Evolutionary conservation across 1,284 basidiomycete genomes (phyloP), one percentile per base, ranked within the genome.

Genomic region (Irpex lacteus): DNA sequence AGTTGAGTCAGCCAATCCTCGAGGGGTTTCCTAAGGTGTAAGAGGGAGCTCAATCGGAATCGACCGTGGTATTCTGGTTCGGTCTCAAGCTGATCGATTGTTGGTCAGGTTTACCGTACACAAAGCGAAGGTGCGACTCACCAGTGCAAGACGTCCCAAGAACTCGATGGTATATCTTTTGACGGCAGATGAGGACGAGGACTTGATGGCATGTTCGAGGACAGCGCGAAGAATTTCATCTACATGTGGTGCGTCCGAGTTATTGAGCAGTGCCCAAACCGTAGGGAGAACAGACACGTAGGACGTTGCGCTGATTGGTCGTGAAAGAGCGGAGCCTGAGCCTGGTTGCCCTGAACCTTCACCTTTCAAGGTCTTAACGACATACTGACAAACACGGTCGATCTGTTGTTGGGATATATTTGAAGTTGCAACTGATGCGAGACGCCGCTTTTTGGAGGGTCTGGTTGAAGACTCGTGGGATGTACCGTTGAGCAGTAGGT

Each of bases 231-330:
- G 75, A 63, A 85, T 79, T 60, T 78, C 77, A 66, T 67, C 71
- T 60, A 77, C 73, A 64, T 67, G 57, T n/a, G 74, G 68, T 67
- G 61, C 68, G 55, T 57, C 67, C 61, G 38, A 67, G 62, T 78
- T 82, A 70, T 85, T 88, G 60, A 96, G 73, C 55, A 98, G 78
- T 32, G 89, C 85, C 93, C 94, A 97, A 54, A 97, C 82, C 1
- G 94, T 91, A 1, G 95, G 94, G 19, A 95, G 78, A 36, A 96
- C 80, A 1, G 88, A 82, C 2, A 76, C 71, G 76, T 95, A 97
- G 11, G 87, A 81, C n/a, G 81, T 72, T 0, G 86, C 76, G 9
- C 85, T 82, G 59, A 96, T 77, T 0, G 75, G 64, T 13, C 80
- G 85, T 11, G 72, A 64, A 19, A 75, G 61, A 5, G 66, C 71